Conservation (phyloP, 495 filamentous ascomycete genomes). For the Aspergillus carlsbadensis region DNA sequence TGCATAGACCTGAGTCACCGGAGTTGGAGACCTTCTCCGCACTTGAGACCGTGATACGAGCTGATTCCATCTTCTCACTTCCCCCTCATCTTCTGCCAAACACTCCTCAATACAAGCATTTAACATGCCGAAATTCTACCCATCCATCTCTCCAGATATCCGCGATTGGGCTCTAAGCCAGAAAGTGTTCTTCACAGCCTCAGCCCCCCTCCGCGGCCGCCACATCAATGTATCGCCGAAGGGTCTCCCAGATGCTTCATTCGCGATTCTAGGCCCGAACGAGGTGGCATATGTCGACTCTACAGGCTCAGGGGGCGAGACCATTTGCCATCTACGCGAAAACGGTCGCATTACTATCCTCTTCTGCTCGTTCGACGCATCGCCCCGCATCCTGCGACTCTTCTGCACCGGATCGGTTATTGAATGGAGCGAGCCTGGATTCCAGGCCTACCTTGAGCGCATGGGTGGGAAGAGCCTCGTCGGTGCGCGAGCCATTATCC, state of each 20-base stretch:
- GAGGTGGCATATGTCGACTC: constrained; percentile 69
- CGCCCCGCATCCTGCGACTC: constrained; percentile 67
- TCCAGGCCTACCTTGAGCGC: constrained; percentile 17
- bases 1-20: background rate
- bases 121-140: constrained; percentile 63
- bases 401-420: constrained; percentile 67
- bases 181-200: constrained; percentile 66
- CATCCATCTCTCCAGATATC: constrained; percentile 55
- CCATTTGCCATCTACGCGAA: constrained; percentile 70
- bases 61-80: background rate
- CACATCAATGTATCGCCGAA: constrained; percentile 74
- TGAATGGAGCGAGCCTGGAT: constrained; percentile 48
- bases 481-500: constrained; percentile 61
- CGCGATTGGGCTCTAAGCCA: constrained; percentile 59
- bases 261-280: constrained; percentile 57
- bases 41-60: background rate
- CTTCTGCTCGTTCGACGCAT: constrained; percentile 65
- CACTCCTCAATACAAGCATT: background rate
- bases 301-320: constrained; percentile 70
- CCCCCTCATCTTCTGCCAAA: background rate
- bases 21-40: constrained; percentile 3
- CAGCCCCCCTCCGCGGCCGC: constrained; percentile 58
- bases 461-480: constrained; percentile 31
- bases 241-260: constrained; percentile 53
- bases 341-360: constrained; percentile 72